Base-by-base conservation (phyloP, 495 filamentous ascomycete genomes). In the Penicillium roqueforti region DNA sequence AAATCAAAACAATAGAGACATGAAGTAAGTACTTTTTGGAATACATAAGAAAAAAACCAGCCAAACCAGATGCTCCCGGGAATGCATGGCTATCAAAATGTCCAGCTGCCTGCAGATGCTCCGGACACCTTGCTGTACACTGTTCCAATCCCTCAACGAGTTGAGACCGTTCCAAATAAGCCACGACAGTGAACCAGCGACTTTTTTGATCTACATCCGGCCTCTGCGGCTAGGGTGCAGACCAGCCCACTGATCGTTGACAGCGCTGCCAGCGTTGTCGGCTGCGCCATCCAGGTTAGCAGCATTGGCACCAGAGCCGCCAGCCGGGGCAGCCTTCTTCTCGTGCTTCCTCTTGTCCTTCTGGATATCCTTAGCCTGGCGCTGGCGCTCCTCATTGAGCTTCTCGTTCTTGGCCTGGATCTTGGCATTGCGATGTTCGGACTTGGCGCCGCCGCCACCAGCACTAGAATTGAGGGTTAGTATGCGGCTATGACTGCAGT, bases 401-500 rank as follows among this genome's bases (percentile, higher is more conserved):
- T 91, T 92, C 61, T 80, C 77, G 72, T 97, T 98, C 82, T 96
- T 96, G 10, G 77, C 77, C 59, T 80, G 73, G 65, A 98, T 85
- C 75, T 92, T 95, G 41, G 82, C 76, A 60, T 78, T 81, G 56
- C 93, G 78, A 41, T 77, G 65, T 38, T 81, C 75, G 25, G 82
- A 88, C 64, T 91, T 96, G 40, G 86, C 52, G 23, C 62, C 88
- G 38, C 93, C 93, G 16, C 92, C 92, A 46, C 84, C 84, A 39
- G 89, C 92, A 59, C 69, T 74, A 49, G n/a, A 50, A 42, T 11
- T 32, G 41, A 9, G 19, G n/a, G 14, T 69, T 38, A 63, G 53
- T 58, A 36, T 32, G 23, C 42, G 47, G 2, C 8, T 20, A 13
- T 47, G 3, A 3, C 13, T 26, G 2, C 26, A 32, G 4, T 31